Percentiles rank a stretch among this genome's conserved stretches.
Evolutionary conservation across 306 rosid species (phyloP).

Genomic region (Cajanus cajan): DNA sequence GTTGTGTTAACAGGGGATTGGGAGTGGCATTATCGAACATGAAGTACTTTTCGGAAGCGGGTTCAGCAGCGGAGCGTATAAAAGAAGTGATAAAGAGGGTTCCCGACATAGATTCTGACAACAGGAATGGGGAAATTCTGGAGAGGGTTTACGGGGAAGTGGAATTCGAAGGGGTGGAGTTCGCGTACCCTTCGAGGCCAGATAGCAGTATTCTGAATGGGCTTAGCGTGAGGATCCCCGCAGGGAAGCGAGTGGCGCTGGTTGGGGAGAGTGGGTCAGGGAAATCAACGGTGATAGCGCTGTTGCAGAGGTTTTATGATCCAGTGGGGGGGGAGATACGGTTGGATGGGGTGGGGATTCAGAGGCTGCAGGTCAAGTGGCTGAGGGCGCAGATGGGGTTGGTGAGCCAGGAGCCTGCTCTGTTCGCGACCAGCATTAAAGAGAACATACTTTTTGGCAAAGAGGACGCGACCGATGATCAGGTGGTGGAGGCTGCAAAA

Average conservation of each 20-base stretch:
- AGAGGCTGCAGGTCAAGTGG: constrained; percentile 68
- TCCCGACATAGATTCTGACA: constrained; percentile 70
- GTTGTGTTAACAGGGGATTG: constrained; percentile 40
- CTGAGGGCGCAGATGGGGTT: constrained; percentile 74
- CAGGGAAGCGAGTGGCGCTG: constrained; percentile 64
- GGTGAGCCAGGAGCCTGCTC: constrained; percentile 84
- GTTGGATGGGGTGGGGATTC: constrained; percentile 61
- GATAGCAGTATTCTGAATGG: constrained; percentile 49
- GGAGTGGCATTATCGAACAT: constrained; percentile 67
- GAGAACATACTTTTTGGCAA: constrained; percentile 80
- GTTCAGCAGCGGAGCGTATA: constrained; percentile 60
- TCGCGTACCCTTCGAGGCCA: constrained; percentile 69
- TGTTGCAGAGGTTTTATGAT: constrained; percentile 72
- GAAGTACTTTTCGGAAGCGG: constrained; percentile 68
- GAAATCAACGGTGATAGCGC: constrained; percentile 60
- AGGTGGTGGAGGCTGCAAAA: constrained; percentile 56
- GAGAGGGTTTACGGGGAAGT: constrained; percentile 54
- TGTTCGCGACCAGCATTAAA: constrained; percentile 65
- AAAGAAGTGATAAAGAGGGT: constrained; percentile 63
- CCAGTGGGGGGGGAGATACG: constrained; percentile 60
- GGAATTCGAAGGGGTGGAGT: constrained; percentile 49
- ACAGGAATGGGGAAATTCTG: constrained; percentile 47
- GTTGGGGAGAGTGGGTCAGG: constrained; percentile 86
- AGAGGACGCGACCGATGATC: constrained; percentile 59
- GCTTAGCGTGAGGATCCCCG: constrained; percentile 49